Percentiles rank a stretch among this genome's conserved stretches.
phyloP scores from a whole-genome alignment of 345 rosid genomes.

The Arabidopsis arenosa region DNA sequence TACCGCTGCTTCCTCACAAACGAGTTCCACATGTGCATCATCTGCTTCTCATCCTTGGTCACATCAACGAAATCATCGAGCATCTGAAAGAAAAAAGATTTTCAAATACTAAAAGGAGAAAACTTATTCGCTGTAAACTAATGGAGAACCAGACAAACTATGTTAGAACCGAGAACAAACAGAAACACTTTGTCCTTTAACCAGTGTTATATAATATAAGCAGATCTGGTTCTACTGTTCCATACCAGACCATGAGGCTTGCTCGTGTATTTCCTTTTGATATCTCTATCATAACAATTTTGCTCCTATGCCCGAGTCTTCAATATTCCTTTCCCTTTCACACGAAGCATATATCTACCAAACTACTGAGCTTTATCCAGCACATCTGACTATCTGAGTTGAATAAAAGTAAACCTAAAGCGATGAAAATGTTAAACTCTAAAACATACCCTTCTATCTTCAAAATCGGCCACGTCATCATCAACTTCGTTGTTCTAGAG shows the following conservation, averaged over 20 bases:
- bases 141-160: slow-evolving; percentile 8
- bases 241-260: slow-evolving; percentile 13
- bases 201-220: neutral
- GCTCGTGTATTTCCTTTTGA: slow-evolving; percentile 21
- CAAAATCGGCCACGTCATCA: slow-evolving; percentile 99
- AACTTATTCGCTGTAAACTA: neutral
- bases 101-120: slow-evolving; percentile 2
- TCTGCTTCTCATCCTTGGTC: slow-evolving; percentile 92
- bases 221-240: slow-evolving; percentile 27
- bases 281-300: slow-evolving; percentile 18
- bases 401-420: neutral
- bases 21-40: slow-evolving; percentile 99
- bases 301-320: slow-evolving; percentile 17
- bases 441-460: slow-evolving; percentile 88
- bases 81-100: slow-evolving; percentile 63
- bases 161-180: slow-evolving; percentile 26
- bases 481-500: slow-evolving; percentile 91
- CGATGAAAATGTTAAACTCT: neutral
- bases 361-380: slow-evolving; percentile 25
- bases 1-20: slow-evolving; percentile 97
- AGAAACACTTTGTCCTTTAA: neutral
- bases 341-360: slow-evolving; percentile 19
- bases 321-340: slow-evolving; percentile 15
- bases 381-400: neutral
- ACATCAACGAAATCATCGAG: slow-evolving; percentile 99